These are phyloP conservation scores for Paraglomus brasilianum DNA, from an alignment of 192 early-diverging fungal species.

Conservation along the genomic window DNA sequence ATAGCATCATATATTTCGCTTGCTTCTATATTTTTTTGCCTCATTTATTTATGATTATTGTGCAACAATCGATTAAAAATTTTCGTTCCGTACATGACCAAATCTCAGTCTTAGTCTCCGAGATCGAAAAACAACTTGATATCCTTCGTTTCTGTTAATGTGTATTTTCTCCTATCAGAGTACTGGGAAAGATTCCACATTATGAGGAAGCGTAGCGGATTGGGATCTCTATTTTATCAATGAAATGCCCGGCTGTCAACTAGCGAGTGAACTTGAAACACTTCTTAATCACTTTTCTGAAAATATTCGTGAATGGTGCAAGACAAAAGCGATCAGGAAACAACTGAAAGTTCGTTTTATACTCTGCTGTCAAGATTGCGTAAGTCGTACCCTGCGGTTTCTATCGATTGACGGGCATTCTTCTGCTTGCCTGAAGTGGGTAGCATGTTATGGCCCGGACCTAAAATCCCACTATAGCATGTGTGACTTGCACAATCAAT, in stretches of 20 bases:
- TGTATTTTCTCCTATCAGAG: conserved; percentile 30
- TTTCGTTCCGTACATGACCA: too few species aligned
- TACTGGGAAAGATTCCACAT: conserved; percentile 22
- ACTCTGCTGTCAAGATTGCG: not conserved
- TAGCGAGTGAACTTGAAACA: conserved; percentile 14
- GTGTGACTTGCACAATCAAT: conserved; percentile 10
- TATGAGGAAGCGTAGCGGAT: conserved; percentile 23
- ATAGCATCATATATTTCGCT: too few species aligned
- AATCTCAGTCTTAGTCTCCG: too few species aligned
- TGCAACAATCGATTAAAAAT: too few species aligned
- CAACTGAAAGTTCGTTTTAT: conserved; percentile 20
- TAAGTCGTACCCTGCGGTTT: conserved; percentile 20
- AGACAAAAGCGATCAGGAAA: conserved; percentile 9
- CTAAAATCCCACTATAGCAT: conserved; percentile 14
- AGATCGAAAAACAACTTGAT: not conserved
- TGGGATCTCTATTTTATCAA: conserved; percentile 32
- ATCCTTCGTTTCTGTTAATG: not conserved
- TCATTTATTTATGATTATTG: too few species aligned
- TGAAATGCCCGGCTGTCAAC: conserved; percentile 11
- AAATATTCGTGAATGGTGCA: conserved; percentile 5
- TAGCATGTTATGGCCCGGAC: conserved; percentile 19
- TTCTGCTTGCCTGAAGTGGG: conserved; percentile 26
- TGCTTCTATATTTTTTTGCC: too few species aligned
- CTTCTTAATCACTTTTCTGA: conserved; percentile 13
- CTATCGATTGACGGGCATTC: conserved; percentile 21